Conservation (phyloP, 352 stramenopile species). For the Pythium insidiosum region DNA sequence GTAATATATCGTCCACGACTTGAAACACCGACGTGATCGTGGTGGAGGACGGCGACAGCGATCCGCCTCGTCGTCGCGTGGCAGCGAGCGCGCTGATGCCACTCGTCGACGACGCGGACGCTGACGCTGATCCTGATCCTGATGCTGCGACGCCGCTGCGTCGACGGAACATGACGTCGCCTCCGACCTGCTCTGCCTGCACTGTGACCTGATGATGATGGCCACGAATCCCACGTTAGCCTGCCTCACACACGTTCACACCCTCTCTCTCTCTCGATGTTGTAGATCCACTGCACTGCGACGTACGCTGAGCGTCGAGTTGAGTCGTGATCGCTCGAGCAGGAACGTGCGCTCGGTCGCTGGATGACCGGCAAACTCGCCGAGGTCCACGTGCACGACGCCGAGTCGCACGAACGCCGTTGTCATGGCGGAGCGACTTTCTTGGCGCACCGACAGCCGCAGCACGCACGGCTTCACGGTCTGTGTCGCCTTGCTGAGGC, state of each 20-base stretch:
- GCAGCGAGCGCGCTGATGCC: too few species aligned
- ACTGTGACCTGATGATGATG: constrained; percentile 18
- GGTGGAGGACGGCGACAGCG: background rate
- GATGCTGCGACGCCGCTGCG: background rate
- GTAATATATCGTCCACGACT: constrained; percentile 28
- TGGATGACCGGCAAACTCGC: constrained; percentile 21
- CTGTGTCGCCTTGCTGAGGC: constrained; percentile 17
- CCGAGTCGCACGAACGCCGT: constrained; percentile 17
- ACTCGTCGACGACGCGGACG: background rate
- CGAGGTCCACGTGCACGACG: constrained; percentile 23
- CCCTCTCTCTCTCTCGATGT: too few species aligned
- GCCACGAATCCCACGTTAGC: background rate
- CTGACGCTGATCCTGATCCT: background rate
- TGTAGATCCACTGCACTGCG: too few species aligned
- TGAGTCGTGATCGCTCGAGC: constrained; percentile 26
- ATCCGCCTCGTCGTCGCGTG: background rate
- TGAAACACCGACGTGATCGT: constrained; percentile 10
- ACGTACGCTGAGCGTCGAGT: constrained; percentile 26
- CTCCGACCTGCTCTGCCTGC: constrained; percentile 16
- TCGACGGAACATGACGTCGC: constrained; percentile 28
- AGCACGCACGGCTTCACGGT: constrained; percentile 18
- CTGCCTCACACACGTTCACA: too few species aligned
- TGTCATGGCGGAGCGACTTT: constrained; percentile 2
- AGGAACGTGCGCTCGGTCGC: constrained; percentile 16
- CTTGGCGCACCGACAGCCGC: constrained; percentile 22